phyloP scores from a whole-genome alignment of 2,329 filamentous ascomycete species.

The Microdochium trichocladiopsis region DNA sequence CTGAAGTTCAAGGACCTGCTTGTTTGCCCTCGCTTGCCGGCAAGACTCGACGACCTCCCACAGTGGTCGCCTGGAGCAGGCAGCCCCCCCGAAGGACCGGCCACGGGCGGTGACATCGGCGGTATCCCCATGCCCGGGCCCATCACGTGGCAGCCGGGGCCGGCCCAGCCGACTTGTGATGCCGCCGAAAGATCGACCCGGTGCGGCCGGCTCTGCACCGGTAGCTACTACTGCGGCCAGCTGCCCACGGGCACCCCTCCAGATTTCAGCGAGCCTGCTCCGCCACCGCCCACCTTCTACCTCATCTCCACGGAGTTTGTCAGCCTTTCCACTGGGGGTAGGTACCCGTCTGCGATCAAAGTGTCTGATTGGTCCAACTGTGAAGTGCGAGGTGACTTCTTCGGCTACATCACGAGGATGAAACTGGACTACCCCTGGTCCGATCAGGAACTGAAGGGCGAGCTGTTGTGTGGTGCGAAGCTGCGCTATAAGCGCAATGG shows the following conservation, averaged over 20 bases:
- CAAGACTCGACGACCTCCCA: background rate
- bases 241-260: background rate
- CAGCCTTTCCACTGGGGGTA: background rate
- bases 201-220: background rate
- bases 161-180: background rate
- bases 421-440: background rate
- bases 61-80: background rate
- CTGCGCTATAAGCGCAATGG: background rate
- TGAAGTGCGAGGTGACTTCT: background rate
- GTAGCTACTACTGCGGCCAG: background rate
- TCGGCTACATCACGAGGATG: background rate
- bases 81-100: background rate
- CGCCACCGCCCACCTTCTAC: background rate
- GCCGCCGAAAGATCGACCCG: background rate
- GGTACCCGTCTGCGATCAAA: background rate
- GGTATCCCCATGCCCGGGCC: background rate
- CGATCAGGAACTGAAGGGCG: background rate
- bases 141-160: background rate
- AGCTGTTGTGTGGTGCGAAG: background rate
- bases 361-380: background rate
- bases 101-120: background rate
- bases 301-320: background rate
- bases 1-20: background rate
- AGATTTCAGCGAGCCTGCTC: background rate
- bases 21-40: background rate